Evolutionary conservation across 2,329 filamentous ascomycete genomes (phyloP).

Genomic region (Chaetomiaceae sp.): DNA sequence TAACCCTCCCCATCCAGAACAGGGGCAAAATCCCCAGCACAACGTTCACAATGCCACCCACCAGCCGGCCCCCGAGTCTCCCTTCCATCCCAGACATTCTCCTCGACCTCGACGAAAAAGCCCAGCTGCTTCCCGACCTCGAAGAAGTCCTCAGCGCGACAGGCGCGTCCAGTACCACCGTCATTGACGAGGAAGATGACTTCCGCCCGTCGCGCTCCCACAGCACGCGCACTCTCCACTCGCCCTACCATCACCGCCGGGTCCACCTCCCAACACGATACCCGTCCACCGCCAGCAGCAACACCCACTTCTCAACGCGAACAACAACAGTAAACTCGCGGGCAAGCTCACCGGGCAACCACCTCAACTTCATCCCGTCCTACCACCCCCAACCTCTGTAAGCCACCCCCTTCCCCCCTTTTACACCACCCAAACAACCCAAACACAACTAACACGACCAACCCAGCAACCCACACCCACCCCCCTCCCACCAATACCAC

Average conservation of each 20-base stretch:
- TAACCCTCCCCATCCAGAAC: too few relatives aligned
- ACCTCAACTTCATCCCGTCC: too few relatives aligned
- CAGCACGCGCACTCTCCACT: conserved; percentile 3
- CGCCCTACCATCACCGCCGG: background rate
- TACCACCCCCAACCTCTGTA: conserved; percentile 6
- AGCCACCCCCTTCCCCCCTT: background rate
- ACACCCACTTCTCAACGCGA: background rate
- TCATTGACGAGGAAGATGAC: conserved; percentile 9
- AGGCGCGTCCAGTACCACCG: background rate
- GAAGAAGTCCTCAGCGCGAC: conserved; percentile 7
- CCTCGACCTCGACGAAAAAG: conserved; percentile 12
- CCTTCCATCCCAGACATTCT: conserved; percentile 17
- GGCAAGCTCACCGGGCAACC: too few relatives aligned
- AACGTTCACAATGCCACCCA: conserved; percentile 10
- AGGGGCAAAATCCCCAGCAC: too few relatives aligned
- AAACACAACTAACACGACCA: too few relatives aligned
- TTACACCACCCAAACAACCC: background rate
- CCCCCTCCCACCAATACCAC: too few relatives aligned
- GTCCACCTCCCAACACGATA: background rate
- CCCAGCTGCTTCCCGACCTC: conserved; percentile 6
- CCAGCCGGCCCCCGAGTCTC: conserved; percentile 11
- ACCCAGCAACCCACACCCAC: too few relatives aligned
- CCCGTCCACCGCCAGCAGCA: conserved; percentile 6
- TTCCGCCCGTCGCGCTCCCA: conserved; percentile 3
- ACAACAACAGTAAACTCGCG: background rate